These are phyloP conservation scores for Podochytrium sp. DNA, from an alignment of 192 early-diverging fungal genomes.

Conservation along the genomic window DNA sequence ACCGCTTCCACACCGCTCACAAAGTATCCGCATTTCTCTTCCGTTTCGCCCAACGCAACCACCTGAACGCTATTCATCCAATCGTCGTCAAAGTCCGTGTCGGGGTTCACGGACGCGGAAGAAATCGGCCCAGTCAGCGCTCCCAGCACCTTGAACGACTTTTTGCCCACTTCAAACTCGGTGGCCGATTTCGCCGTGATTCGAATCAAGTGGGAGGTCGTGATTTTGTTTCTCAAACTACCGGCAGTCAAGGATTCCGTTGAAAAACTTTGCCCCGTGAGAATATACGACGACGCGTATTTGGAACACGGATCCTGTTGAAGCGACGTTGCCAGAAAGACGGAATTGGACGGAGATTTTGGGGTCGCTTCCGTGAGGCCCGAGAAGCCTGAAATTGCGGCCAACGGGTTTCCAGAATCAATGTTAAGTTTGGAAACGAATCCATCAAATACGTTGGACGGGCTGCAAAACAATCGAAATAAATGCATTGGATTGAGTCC, in stretches of 20 bases:
- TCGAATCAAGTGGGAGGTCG: background rate
- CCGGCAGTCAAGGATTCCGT: background rate
- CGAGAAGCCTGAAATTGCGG: background rate
- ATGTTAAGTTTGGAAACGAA: background rate
- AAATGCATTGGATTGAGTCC: background rate
- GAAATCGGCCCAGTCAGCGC: background rate
- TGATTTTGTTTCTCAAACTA: background rate
- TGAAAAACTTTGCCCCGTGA: slow-evolving; percentile 1
- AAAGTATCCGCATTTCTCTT: background rate
- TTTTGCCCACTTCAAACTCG: background rate
- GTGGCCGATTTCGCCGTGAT: background rate
- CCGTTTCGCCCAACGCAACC: background rate
- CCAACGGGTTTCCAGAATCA: background rate
- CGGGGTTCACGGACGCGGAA: no score
- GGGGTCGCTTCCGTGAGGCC: background rate
- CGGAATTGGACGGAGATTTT: background rate
- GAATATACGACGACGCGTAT: background rate
- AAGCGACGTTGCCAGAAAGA: background rate
- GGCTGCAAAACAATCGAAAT: background rate
- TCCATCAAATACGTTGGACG: slow-evolving; percentile 3
- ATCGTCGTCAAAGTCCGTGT: no score
- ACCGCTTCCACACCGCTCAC: background rate
- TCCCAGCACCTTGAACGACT: background rate
- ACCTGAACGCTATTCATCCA: no score
- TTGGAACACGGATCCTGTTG: slow-evolving; percentile 6